These are phyloP conservation scores for Neurospora sp. DNA, from an alignment of 495 filamentous ascomycete genomes.

Conservation along the genomic window DNA sequence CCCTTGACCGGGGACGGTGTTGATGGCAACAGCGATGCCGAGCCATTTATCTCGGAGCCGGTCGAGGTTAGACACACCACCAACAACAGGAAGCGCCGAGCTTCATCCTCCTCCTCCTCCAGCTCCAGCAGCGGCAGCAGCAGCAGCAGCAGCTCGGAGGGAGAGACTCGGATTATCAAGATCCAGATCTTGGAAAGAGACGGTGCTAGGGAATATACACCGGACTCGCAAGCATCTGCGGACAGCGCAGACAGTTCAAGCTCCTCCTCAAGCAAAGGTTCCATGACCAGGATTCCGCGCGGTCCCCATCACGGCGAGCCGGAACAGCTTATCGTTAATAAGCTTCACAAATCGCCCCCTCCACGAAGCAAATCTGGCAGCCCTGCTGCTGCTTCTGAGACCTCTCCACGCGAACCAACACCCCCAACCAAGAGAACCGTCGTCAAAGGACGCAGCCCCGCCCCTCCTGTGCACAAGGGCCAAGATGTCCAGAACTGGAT, in stretches of 20 bases:
- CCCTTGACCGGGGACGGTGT: background rate
- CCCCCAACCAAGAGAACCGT: background rate
- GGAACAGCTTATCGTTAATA: too few relatives aligned
- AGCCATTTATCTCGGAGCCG: background rate
- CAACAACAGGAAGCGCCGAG: conserved; percentile 16
- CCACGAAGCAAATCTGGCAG: background rate
- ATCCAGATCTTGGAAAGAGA: conserved; percentile 3
- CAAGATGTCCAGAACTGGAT: background rate
- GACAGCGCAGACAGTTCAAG: background rate
- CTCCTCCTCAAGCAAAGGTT: background rate
- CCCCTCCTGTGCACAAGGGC: background rate
- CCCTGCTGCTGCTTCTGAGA: background rate
- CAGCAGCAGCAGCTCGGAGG: conserved; percentile 1
- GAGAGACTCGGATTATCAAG: conserved; percentile 13
- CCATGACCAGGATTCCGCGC: too few relatives aligned
- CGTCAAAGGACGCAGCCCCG: background rate
- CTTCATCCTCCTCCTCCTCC: background rate
- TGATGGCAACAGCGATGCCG: background rate
- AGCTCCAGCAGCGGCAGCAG: background rate
- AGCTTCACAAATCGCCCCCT: too few relatives aligned
- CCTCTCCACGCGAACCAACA: background rate
- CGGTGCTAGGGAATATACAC: background rate
- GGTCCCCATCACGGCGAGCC: too few relatives aligned
- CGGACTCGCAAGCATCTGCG: background rate
- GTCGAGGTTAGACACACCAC: background rate